Conservation (phyloP, 441 rosid species). For the Gossypium trilobum region DNA sequence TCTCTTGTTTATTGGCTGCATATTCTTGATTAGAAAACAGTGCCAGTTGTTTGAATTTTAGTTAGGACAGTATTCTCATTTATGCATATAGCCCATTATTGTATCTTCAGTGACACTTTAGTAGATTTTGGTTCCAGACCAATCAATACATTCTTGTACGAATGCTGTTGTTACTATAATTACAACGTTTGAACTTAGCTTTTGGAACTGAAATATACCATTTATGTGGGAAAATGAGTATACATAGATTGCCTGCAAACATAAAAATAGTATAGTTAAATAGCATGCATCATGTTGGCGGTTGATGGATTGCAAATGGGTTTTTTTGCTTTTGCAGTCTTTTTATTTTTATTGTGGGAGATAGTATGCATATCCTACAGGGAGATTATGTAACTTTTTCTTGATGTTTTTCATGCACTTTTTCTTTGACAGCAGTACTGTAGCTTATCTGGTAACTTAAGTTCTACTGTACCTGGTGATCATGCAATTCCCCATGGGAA, state of each 20-base stretch:
- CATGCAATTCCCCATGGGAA: constrained; percentile 25
- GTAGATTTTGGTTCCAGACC: neutral
- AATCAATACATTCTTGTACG: neutral
- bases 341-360: neutral
- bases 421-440: constrained; percentile 39
- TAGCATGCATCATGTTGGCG: neutral
- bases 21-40: neutral
- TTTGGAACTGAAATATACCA: neutral
- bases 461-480: constrained; percentile 24
- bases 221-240: neutral
- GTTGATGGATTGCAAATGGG: neutral
- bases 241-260: neutral
- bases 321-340: neutral
- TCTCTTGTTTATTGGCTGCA: neutral
- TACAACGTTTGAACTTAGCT: neutral
- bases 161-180: neutral
- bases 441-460: constrained; percentile 28
- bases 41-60: neutral
- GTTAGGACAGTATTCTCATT: neutral
- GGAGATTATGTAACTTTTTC: neutral
- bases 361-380: neutral
- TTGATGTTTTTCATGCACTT: neutral
- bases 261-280: neutral
- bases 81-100: neutral
- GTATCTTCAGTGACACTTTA: neutral